A percentile compares a stretch with the other conserved stretches of the same genome.
Conservation (phyloP, 768 basidiomycete species). For the Pseudohyphozyma bogoriensis region DNA sequence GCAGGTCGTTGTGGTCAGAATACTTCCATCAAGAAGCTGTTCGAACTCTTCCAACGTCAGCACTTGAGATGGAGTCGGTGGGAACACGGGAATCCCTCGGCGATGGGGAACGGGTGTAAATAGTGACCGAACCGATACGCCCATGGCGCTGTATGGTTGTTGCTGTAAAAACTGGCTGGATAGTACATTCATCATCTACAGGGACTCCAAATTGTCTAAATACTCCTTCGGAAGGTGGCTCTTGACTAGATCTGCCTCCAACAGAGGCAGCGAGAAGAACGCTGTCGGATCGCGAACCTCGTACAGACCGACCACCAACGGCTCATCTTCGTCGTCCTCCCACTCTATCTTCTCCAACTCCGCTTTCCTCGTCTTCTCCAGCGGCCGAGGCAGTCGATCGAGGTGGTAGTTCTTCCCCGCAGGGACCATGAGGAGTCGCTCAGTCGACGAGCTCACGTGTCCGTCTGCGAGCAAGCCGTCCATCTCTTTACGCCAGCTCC, state of each 20-base stretch:
- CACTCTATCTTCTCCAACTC: not conserved
- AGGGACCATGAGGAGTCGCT: conserved; percentile 11
- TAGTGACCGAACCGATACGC: no score
- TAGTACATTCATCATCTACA: not conserved
- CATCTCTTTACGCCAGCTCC: not conserved
- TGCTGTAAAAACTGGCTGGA: no score
- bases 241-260: conserved; percentile 2
- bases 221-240: conserved; percentile 17
- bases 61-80: no score
- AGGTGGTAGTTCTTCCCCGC: conserved; percentile 16
- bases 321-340: not conserved
- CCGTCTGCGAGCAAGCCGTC: not conserved
- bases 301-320: conserved; percentile 8
- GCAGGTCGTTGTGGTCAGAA: no score
- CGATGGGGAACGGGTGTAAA: no score
- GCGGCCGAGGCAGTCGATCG: not conserved
- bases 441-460: not conserved
- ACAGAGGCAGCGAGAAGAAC: conserved; percentile 9
- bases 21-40: no score
- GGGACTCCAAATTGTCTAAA: conserved; percentile 6
- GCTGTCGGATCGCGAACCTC: conserved; percentile 3
- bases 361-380: not conserved
- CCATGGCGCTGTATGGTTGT: no score
- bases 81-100: no score
- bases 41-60: no score